Evolutionary conservation across 2,329 filamentous ascomycete species (phyloP).

Genomic region (Aspergillus jensenii): DNA sequence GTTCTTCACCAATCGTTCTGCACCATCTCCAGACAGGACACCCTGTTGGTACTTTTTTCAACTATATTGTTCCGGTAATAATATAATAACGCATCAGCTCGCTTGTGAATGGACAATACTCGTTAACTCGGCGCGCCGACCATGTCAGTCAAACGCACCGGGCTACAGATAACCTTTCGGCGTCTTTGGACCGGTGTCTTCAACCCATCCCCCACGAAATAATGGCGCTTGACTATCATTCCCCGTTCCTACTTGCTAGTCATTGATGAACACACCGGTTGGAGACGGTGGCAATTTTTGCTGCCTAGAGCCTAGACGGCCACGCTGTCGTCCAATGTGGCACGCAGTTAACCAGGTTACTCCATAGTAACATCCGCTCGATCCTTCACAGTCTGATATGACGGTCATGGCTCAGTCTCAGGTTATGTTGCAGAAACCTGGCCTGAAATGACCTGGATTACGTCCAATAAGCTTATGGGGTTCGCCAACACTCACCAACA

Average conservation of each 20-base stretch:
- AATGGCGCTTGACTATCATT: neutral
- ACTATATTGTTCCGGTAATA: neutral
- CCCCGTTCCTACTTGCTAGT: neutral
- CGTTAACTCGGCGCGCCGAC: neutral
- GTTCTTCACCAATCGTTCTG: neutral
- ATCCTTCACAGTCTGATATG: neutral
- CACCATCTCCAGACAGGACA: neutral
- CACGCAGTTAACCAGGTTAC: slow-evolving; percentile 1
- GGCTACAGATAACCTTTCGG: neutral
- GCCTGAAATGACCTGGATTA: neutral
- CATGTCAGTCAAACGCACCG: neutral
- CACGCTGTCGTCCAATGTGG: neutral
- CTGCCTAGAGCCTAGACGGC: neutral
- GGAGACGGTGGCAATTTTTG: neutral
- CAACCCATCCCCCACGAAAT: neutral
- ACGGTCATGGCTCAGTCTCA: neutral
- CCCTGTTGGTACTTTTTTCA: neutral
- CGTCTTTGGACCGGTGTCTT: neutral
- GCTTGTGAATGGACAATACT: neutral
- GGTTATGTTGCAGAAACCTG: neutral
- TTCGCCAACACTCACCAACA: slow-evolving; percentile 2
- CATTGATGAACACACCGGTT: neutral
- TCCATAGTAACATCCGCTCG: neutral
- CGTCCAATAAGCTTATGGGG: neutral
- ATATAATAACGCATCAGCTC: neutral